A percentile compares a stretch with the other conserved stretches of the same genome.
These are phyloP conservation scores for Sarocladiaceae sp. DNA, from an alignment of 2,329 filamentous ascomycete species.

Conservation along the genomic window DNA sequence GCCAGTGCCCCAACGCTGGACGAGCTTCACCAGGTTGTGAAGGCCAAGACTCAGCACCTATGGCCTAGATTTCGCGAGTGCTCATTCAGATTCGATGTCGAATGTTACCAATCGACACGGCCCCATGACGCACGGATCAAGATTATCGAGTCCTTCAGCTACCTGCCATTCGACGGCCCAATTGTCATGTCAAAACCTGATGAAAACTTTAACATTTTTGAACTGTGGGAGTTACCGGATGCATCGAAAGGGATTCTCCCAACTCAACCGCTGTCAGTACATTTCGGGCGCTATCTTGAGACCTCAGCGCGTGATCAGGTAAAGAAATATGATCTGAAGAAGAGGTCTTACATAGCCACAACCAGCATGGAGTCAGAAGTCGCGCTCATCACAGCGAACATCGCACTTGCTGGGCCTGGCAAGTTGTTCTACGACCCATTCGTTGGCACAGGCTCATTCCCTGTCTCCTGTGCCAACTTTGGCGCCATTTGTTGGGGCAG, in stretches of 20 bases:
- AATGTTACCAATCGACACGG: conserved; percentile 75
- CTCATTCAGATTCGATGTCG: conserved; percentile 81
- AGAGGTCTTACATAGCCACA: conserved; percentile 87
- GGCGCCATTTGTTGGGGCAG: conserved; percentile 80
- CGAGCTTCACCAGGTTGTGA: conserved; percentile 64
- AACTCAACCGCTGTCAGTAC: conserved; percentile 35
- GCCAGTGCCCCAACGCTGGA: conserved; percentile 64
- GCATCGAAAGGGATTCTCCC: background rate
- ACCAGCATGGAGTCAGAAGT: conserved; percentile 97
- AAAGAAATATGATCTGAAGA: conserved; percentile 82
- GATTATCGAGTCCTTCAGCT: conserved; percentile 79
- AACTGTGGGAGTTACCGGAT: conserved; percentile 69
- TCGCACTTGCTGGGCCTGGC: conserved; percentile 76
- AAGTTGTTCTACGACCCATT: conserved; percentile 94
- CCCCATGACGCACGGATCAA: conserved; percentile 57
- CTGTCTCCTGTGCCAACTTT: conserved; percentile 84
- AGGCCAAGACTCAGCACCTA: conserved; percentile 50
- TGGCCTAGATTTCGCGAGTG: conserved; percentile 62
- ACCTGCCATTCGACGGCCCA: conserved; percentile 71
- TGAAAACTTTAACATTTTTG: conserved; percentile 74
- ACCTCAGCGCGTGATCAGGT: conserved; percentile 64
- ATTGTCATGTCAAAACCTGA: conserved; percentile 74
- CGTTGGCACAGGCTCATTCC: conserved; percentile 90
- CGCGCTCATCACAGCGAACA: conserved; percentile 85
- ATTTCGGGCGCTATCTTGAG: conserved; percentile 70